Conservation (phyloP, 352 stramenopile genomes). For the Phytopythium mirpurense region DNA sequence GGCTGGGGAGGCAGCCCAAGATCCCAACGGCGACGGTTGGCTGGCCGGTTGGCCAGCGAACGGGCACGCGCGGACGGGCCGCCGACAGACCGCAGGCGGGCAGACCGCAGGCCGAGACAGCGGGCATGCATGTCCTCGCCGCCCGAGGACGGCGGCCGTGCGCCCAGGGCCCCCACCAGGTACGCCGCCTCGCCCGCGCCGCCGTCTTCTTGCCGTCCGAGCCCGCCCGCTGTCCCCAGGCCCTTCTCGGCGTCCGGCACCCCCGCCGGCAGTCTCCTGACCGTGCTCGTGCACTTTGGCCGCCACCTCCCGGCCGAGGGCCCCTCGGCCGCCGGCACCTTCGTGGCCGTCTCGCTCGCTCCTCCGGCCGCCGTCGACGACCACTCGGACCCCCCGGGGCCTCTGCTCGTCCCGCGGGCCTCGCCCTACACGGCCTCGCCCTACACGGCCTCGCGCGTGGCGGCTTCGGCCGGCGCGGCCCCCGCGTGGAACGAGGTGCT, state of each 20-base stretch:
- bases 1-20: too few relatives aligned
- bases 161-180: too few relatives aligned
- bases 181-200: slow-evolving; percentile 22
- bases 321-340: slow-evolving; percentile 9
- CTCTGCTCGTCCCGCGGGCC: too few relatives aligned
- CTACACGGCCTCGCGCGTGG: slow-evolving; percentile 60
- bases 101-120: neutral
- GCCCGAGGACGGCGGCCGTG: too few relatives aligned
- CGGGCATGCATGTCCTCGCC: slow-evolving; percentile 43
- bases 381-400: too few relatives aligned
- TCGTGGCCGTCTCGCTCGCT: slow-evolving; percentile 28
- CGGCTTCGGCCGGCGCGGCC: slow-evolving; percentile 23
- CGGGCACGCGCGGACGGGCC: too few relatives aligned
- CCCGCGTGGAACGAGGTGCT: slow-evolving; percentile 71
- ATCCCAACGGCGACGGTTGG: too few relatives aligned
- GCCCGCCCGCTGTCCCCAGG: too few relatives aligned
- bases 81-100: too few relatives aligned
- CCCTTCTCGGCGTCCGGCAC: slow-evolving; percentile 47
- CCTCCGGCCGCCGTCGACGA: slow-evolving; percentile 9
- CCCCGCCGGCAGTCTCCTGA: slow-evolving; percentile 32
- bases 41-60: too few relatives aligned
- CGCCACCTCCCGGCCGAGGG: slow-evolving; percentile 19
- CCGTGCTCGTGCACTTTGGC: slow-evolving; percentile 50
- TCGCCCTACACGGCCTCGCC: too few relatives aligned
- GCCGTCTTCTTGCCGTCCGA: too few relatives aligned